phyloP scores from a whole-genome alignment of 768 basidiomycete species.

The Trametes coccinea region DNA sequence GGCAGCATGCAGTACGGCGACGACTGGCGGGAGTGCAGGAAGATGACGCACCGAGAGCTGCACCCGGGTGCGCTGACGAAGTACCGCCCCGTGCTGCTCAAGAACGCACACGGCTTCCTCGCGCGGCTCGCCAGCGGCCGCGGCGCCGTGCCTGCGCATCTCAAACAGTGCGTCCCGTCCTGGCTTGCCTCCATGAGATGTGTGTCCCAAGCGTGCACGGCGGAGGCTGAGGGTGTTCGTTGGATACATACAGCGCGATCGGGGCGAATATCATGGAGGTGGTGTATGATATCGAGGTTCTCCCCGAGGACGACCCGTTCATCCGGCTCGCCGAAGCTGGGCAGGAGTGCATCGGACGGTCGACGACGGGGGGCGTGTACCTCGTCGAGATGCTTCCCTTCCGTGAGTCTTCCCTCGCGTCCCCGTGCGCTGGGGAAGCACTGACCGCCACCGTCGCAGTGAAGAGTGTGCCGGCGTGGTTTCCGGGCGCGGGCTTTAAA shows the following conservation, averaged over 20 bases:
- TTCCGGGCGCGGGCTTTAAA: conserved; percentile 31
- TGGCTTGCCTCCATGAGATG: too few relatives aligned
- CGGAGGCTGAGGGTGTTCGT: too few relatives aligned
- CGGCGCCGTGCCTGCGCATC: not conserved
- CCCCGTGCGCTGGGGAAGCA: not conserved
- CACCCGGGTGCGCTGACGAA: conserved; percentile 5
- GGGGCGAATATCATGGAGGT: conserved; percentile 27
- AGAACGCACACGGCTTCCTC: conserved; percentile 5
- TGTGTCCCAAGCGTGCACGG: too few relatives aligned
- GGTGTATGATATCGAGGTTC: conserved; percentile 28
- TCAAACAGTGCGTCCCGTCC: conserved; percentile 13
- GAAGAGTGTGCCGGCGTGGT: conserved; percentile 31
- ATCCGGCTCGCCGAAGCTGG: conserved; percentile 23
- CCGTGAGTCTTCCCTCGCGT: conserved; percentile 2
- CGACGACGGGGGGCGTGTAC: conserved; percentile 10
- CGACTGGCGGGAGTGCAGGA: conserved; percentile 14
- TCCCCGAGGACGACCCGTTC: conserved; percentile 23
- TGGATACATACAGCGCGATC: conserved; percentile 26
- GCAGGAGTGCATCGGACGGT: conserved; percentile 4
- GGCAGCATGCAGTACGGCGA: conserved; percentile 14
- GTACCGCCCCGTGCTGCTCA: conserved; percentile 10
- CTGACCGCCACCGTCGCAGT: conserved; percentile 10
- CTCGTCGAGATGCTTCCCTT: conserved; percentile 22
- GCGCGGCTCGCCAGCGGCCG: not conserved
- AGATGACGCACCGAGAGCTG: conserved; percentile 16